Conservation (phyloP, 2,329 filamentous ascomycete species). For the Tolypocladium tropicale region DNA sequence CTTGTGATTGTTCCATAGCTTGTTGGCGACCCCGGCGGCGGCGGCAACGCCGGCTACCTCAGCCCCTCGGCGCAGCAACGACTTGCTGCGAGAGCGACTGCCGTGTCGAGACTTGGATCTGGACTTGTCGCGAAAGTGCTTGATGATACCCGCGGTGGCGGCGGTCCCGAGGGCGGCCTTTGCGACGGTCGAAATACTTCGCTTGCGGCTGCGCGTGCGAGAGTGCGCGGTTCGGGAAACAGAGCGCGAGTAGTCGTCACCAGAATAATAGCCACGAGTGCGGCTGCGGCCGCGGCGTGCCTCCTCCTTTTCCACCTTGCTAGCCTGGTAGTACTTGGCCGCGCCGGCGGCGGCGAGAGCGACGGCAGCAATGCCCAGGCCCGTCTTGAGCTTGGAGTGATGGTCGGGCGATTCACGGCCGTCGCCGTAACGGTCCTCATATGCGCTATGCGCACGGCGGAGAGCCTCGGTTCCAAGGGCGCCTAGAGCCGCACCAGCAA, state of each 20-base stretch:
- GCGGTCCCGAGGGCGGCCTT: constrained; percentile 49
- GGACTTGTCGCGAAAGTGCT: constrained; percentile 47
- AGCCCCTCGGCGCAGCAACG: constrained; percentile 40
- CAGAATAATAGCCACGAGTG: constrained; percentile 30
- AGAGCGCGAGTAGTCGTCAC: constrained; percentile 31
- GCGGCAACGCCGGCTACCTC: constrained; percentile 51
- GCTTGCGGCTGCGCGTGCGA: constrained; percentile 29
- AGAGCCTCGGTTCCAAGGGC: constrained; percentile 52
- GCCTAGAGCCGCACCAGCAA: constrained; percentile 52
- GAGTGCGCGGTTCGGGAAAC: constrained; percentile 23
- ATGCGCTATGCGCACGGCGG: constrained; percentile 49
- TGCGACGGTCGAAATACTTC: constrained; percentile 37
- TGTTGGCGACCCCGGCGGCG: constrained; percentile 49
- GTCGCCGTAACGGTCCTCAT: constrained; percentile 40
- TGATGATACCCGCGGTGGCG: constrained; percentile 46
- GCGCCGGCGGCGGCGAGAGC: constrained; percentile 56
- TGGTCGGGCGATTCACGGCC: constrained; percentile 27
- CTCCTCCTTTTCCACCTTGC: constrained; percentile 51
- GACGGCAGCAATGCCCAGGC: constrained; percentile 51
- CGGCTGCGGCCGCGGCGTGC: constrained; percentile 44
- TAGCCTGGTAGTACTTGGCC: constrained; percentile 52
- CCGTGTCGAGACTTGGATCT: constrained; percentile 19
- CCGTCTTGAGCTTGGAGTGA: constrained; percentile 45
- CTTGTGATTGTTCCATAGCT: constrained; percentile 49
- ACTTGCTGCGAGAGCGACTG: constrained; percentile 32